Evolutionary conservation across 2,329 filamentous ascomycete species (phyloP).

Genomic region (Huntiella omanensis): DNA sequence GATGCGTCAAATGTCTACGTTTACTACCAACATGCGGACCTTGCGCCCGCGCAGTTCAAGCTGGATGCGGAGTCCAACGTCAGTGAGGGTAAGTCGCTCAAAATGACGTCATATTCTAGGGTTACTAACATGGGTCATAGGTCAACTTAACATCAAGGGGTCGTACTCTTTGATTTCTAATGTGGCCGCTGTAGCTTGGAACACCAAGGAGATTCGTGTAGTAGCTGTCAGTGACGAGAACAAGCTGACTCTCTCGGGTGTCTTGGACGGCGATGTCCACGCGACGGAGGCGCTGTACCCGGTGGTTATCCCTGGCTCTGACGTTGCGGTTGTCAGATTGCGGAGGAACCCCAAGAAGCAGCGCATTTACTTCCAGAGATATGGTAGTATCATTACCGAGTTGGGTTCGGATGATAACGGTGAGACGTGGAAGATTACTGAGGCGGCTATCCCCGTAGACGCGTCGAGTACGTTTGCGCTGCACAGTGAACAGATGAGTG

Average conservation of each 20-base stretch:
- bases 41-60: constrained; percentile 8
- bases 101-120: not conserved
- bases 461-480: constrained; percentile 10
- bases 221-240: constrained; percentile 10
- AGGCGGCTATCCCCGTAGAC: constrained; percentile 10
- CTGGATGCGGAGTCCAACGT: constrained; percentile 5
- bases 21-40: constrained; percentile 9
- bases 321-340: constrained; percentile 9
- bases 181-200: constrained; percentile 10
- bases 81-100: constrained; percentile 6
- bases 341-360: constrained; percentile 6
- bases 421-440: constrained; percentile 10
- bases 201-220: constrained; percentile 9
- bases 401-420: constrained; percentile 10
- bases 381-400: constrained; percentile 10
- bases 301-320: constrained; percentile 10
- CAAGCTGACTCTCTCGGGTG: constrained; percentile 10
- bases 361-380: constrained; percentile 11
- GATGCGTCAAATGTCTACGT: constrained; percentile 9
- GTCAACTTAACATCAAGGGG: constrained; percentile 11
- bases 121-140: not conserved
- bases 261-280: constrained; percentile 8
- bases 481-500: constrained; percentile 10
- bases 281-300: constrained; percentile 9
- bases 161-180: constrained; percentile 10